Evolutionary conservation across 2,329 filamentous ascomycete species (phyloP).

Genomic region (Alternaria panax): DNA sequence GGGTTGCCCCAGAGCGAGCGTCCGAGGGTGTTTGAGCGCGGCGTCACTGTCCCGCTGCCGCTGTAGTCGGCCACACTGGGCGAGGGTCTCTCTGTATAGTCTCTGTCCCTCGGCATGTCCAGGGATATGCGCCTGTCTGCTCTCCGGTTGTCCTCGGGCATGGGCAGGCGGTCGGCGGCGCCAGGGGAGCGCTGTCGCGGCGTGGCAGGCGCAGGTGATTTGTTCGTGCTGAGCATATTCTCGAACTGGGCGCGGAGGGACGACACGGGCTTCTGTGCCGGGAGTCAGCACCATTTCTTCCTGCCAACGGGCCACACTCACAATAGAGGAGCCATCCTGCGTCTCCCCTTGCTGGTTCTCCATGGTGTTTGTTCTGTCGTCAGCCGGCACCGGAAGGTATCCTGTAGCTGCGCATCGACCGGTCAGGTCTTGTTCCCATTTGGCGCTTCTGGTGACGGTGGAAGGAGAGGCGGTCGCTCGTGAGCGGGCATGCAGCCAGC

Average conservation of each 20-base stretch:
- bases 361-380: slow-evolving; percentile 44
- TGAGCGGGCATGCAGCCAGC: slow-evolving; percentile 30
- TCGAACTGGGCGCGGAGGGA: slow-evolving; percentile 83
- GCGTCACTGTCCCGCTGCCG: slow-evolving; percentile 39
- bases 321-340: slow-evolving; percentile 79
- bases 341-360: slow-evolving; percentile 58
- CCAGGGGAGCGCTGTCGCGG: slow-evolving; percentile 46
- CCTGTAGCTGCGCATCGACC: slow-evolving; percentile 46
- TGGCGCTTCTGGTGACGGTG: slow-evolving; percentile 30
- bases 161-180: slow-evolving; percentile 36
- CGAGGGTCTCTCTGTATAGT: slow-evolving; percentile 30
- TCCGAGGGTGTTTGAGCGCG: slow-evolving; percentile 45
- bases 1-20: slow-evolving; percentile 46
- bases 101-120: slow-evolving; percentile 50
- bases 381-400: slow-evolving; percentile 44
- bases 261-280: slow-evolving; percentile 75
- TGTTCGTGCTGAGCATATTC: slow-evolving; percentile 66
- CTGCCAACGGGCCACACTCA: slow-evolving; percentile 51
- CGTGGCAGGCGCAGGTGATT: slow-evolving; percentile 29
- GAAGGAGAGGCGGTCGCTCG: slow-evolving; percentile 19
- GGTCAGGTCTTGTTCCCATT: slow-evolving; percentile 39
- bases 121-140: slow-evolving; percentile 50
- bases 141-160: slow-evolving; percentile 40
- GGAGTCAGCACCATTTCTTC: slow-evolving; percentile 19
- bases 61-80: slow-evolving; percentile 49